Evolutionary conservation across 2,329 filamentous ascomycete species (phyloP).

Genomic region (Chalaropsis thielavioides): DNA sequence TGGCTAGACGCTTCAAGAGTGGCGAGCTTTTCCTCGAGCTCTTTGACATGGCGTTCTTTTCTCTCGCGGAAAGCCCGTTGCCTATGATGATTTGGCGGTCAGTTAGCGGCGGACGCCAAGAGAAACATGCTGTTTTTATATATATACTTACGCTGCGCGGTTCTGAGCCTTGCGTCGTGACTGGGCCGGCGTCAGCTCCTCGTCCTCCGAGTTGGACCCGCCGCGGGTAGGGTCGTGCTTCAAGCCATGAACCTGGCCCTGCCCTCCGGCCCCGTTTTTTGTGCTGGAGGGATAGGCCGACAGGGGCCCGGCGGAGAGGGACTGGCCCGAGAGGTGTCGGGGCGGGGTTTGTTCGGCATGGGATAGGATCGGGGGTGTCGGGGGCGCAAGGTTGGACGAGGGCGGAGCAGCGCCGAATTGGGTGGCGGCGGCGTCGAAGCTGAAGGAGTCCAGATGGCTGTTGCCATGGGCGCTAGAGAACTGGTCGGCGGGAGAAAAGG

Average conservation of each 20-base stretch:
- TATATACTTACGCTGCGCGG: conserved; percentile 40
- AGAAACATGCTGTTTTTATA: neutral
- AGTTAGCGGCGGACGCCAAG: neutral
- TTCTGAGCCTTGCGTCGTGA: conserved; percentile 47
- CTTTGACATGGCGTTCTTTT: conserved; percentile 87
- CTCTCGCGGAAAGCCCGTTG: conserved; percentile 93
- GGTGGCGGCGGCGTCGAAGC: conserved; percentile 5
- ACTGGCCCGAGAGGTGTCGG: neutral
- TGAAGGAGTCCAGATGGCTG: neutral
- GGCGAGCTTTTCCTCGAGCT: conserved; percentile 70
- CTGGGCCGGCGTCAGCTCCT: conserved; percentile 41
- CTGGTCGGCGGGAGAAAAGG: conserved; percentile 5
- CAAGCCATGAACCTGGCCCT: conserved; percentile 18
- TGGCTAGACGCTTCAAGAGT: conserved; percentile 60
- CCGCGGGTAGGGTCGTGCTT: conserved; percentile 28
- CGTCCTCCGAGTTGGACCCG: conserved; percentile 39
- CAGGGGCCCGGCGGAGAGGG: neutral
- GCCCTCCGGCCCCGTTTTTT: conserved; percentile 4
- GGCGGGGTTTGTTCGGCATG: conserved; percentile 13
- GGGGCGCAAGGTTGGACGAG: conserved; percentile 10
- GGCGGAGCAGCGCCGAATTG: neutral
- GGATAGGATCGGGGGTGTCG: conserved; percentile 16
- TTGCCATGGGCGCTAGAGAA: neutral
- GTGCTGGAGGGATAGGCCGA: neutral
- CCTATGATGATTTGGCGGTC: conserved; percentile 31